Percentiles rank a stretch among this genome's conserved stretches.
Conservation (phyloP, 2,329 filamentous ascomycete genomes). For the Fusarium sp. region DNA sequence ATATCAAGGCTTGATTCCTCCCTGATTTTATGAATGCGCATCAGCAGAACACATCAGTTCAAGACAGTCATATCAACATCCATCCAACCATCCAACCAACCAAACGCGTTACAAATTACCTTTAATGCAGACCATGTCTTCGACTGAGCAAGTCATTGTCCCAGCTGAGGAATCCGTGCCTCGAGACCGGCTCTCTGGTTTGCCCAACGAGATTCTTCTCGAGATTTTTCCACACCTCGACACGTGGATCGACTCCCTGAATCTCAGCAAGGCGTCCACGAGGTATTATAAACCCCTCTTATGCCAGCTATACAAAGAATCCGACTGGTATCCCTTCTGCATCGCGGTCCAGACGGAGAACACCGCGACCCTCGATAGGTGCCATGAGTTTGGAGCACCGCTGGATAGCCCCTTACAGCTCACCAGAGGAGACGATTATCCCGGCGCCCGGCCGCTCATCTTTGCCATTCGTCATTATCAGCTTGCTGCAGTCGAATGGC, state of each 20-base stretch:
- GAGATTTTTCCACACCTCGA: neutral
- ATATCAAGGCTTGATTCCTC: too few relatives aligned
- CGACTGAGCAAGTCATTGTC: neutral
- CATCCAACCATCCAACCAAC: neutral
- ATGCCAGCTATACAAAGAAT: neutral
- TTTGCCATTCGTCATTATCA: neutral
- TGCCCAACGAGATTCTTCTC: neutral
- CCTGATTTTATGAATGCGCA: too few relatives aligned
- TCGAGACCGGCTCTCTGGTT: neutral
- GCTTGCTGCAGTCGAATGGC: neutral
- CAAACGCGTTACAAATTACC: neutral
- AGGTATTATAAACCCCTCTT: neutral
- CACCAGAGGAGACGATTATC: neutral
- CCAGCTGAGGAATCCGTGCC: neutral
- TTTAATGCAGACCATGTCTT: neutral
- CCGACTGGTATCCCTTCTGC: neutral
- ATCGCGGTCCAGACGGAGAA: neutral
- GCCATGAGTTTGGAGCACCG: neutral
- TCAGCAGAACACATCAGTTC: neutral
- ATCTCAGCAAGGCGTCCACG: neutral
- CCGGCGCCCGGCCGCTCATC: neutral
- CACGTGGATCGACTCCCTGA: neutral
- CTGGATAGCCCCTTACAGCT: neutral
- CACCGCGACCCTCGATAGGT: neutral
- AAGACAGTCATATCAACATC: neutral